Conservation (phyloP, 2,329 filamentous ascomycete genomes). For the Ophiocordyceps australis region DNA sequence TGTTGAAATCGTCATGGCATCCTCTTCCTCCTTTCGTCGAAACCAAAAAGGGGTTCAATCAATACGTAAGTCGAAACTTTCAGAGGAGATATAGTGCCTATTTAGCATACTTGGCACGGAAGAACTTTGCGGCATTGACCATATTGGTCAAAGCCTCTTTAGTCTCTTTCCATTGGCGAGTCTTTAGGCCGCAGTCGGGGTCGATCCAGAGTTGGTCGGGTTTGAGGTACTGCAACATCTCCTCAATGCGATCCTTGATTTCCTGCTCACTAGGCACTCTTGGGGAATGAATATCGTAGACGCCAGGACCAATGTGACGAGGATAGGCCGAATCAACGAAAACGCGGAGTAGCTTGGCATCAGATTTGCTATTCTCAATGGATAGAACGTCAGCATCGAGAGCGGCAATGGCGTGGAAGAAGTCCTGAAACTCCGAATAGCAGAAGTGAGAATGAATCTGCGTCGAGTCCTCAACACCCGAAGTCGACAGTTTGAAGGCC, state of each 20-base stretch:
- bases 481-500: conserved; percentile 90
- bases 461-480: conserved; percentile 84
- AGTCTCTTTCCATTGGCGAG: conserved; percentile 94
- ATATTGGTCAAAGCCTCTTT: conserved; percentile 92
- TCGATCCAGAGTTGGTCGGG: conserved; percentile 99
- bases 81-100: conserved; percentile 12
- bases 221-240: conserved; percentile 97
- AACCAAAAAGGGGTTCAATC: conserved; percentile 15
- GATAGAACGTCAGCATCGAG: conserved; percentile 96
- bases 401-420: conserved; percentile 98
- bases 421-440: conserved; percentile 99
- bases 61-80: neutral
- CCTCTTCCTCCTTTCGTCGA: too few species aligned
- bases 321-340: conserved; percentile 96
- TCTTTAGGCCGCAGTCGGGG: conserved; percentile 99
- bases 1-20: conserved; percentile 43
- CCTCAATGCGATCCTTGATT: conserved; percentile 92
- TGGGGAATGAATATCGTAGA: conserved; percentile 99
- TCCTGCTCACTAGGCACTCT: conserved; percentile 94
- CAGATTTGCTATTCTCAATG: conserved; percentile 99
- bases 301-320: conserved; percentile 95
- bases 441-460: conserved; percentile 99
- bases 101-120: conserved; percentile 75
- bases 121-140: conserved; percentile 96
- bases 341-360: conserved; percentile 96